These are phyloP conservation scores for Plasmodium cynomolgi DNA, from an alignment of 169 alveolate genomes.

Conservation along the genomic window DNA sequence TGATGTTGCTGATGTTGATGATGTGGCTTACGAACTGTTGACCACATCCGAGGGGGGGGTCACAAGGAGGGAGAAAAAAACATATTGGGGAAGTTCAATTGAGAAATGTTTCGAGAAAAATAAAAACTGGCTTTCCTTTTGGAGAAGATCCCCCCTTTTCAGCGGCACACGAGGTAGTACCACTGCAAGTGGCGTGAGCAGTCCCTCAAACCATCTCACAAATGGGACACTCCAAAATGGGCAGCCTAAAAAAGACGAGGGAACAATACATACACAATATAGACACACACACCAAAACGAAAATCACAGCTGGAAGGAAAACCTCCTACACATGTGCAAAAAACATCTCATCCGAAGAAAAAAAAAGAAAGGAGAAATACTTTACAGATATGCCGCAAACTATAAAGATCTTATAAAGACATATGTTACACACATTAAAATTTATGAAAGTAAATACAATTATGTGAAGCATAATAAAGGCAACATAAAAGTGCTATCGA, in stretches of 20 bases:
- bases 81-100: not conserved
- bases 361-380: slow-evolving; percentile 4
- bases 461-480: slow-evolving; percentile 41
- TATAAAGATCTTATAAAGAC: slow-evolving; percentile 20
- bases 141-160: not conserved
- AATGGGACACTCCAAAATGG: not conserved
- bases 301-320: not conserved
- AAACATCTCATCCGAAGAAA: not conserved
- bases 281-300: not conserved
- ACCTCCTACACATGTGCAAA: not conserved
- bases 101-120: not conserved
- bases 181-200: not conserved
- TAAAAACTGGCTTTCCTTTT: not conserved
- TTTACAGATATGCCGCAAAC: slow-evolving; percentile 33
- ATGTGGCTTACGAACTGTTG: not conserved
- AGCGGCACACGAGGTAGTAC: not conserved
- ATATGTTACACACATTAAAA: slow-evolving; percentile 18
- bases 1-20: no score
- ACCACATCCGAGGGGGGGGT: not conserved
- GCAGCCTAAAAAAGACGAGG: not conserved
- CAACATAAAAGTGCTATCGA: slow-evolving; percentile 26
- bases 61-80: not conserved
- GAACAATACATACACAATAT: not conserved
- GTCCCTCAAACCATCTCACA: not conserved
- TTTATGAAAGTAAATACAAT: slow-evolving; percentile 45